These are phyloP conservation scores for Aspergillus hortae DNA, from an alignment of 2,329 filamentous ascomycete genomes.

Conservation along the genomic window DNA sequence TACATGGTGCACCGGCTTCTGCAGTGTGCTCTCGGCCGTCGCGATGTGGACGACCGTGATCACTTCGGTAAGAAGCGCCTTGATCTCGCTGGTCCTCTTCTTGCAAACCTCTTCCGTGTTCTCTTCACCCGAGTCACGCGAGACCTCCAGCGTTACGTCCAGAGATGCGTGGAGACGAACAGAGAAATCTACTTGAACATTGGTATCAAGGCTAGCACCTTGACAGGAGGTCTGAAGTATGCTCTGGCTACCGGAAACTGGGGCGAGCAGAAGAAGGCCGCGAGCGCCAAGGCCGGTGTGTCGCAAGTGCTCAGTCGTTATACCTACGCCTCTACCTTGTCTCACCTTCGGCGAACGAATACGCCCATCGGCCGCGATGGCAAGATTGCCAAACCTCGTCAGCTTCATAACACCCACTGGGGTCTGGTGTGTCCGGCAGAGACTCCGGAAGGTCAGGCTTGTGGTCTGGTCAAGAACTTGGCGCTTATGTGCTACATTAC, in stretches of 20 bases:
- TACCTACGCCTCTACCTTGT: slow-evolving; percentile 93
- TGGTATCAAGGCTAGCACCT: slow-evolving; percentile 83
- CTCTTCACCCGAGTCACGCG: slow-evolving; percentile 88
- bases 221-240: slow-evolving; percentile 94
- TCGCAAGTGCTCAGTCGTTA: slow-evolving; percentile 98
- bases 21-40: slow-evolving; percentile 86
- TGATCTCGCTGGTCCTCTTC: slow-evolving; percentile 86
- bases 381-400: slow-evolving; percentile 95
- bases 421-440: slow-evolving; percentile 95
- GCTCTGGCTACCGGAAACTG: slow-evolving; percentile 97
- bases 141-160: slow-evolving; percentile 86
- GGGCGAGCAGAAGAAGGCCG: slow-evolving; percentile 99
- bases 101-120: slow-evolving; percentile 93
- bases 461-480: slow-evolving; percentile 95
- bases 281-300: slow-evolving; percentile 90
- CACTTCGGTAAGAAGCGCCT: slow-evolving; percentile 99
- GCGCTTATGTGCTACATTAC: slow-evolving; percentile 98
- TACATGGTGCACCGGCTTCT: slow-evolving; percentile 98
- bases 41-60: slow-evolving; percentile 94
- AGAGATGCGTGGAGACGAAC: slow-evolving; percentile 85
- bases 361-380: slow-evolving; percentile 97
- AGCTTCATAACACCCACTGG: slow-evolving; percentile 99
- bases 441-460: slow-evolving; percentile 96
- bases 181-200: slow-evolving; percentile 86
- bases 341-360: slow-evolving; percentile 94